Base-by-base conservation (phyloP, 768 basidiomycete species). In the Trametes elegans region DNA sequence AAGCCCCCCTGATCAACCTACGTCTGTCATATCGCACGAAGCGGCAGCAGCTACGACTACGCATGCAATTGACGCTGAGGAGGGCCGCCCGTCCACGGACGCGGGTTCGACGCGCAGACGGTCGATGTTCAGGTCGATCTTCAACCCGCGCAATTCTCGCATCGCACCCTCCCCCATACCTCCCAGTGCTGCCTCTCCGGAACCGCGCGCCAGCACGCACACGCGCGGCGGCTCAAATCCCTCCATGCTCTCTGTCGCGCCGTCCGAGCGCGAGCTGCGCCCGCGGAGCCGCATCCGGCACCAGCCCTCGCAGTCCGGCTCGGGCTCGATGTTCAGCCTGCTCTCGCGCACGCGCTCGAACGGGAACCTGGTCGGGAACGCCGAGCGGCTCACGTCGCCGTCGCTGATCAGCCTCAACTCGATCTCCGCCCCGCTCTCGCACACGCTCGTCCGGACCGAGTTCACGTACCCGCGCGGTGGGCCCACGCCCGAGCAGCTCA, bases 381-480 rank as follows among this genome's bases (percentile, higher is more conserved):
- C 55, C 7, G 59, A 54, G 38, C 43, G 40, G 21, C 75, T 83
- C 42, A 82, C 77, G 29, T 88, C 85, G 1, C 82, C 87, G 7
- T 88, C 88, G 18, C 73, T 78, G 49, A 83, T 89, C 52, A 89
- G 89, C 16, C 74, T 90, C 31, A 75, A 82, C 59, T 87, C 81
- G 9, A 92, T 93, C 53, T 90, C 88, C 5, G 65, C 87, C 5
- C 90, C 90, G 7, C 78, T 93, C 8, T 78, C 84, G 6, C 87
- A 93, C 66, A 92, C 90, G 10, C 72, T 79, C 24, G 73, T 79
- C 19, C 83, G 86, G 21, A 85, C 89, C 1, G 84, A 86, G 65
- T 87, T 90, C 58, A 78, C 79, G 16, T 88, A 83, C 61, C 87
- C 87, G 1, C 77, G 76, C 60, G 60, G 74, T 7, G 86, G 85